Base-by-base conservation (phyloP, 331 rosid genomes). In the Quercus lobata region DNA sequence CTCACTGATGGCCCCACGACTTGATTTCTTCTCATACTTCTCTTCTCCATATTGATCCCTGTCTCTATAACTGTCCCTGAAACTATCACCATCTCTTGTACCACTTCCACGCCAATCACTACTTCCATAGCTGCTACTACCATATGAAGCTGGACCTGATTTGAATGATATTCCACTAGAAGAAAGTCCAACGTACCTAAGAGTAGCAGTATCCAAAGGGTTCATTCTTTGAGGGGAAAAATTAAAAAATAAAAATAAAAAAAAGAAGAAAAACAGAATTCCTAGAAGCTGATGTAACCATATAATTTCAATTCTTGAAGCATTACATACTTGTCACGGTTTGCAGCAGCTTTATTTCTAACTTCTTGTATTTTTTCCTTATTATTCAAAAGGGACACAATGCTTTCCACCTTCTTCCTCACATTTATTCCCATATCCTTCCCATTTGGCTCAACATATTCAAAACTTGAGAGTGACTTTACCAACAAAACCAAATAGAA, bases 381-480 rank as follows among this genome's bases (percentile, higher is more conserved):
- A 80, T 89, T 77, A 86, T 96, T 96, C 90, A 96, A 73, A 78
- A 96, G 94, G 77, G 89, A 86, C n/a, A 77, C 91, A 57, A 96
- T 92, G 72, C 6, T 89, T 85, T 96, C 99, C 21, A 91, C 89
- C 88, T 96, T 96, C 90, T 93, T 96, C 84, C 99, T 90, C 79
- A 96, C 99, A 89, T 96, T 96, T 83, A 96, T 83, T 54, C 99
- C 99, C 80, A 77, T 53, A 81, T 96, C 99, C 92, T 96, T 96
- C 84, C 99, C 99, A 85, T 55, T 96, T 56, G 97, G 98, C 85
- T 93, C 99, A 81, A 90, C 99, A 89, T 93, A 93, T 82, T 96
- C 99, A 79, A 93, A 96, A 80, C 91, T 93, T 78, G 99, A 73
- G 65, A 96, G 96, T 22, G 98, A 91, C 99, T 96, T 68, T 65